Evolutionary conservation across 345 rosid genomes (phyloP), one percentile per base, ranked within the genome.

Genomic region (Syzygium aromaticum): DNA sequence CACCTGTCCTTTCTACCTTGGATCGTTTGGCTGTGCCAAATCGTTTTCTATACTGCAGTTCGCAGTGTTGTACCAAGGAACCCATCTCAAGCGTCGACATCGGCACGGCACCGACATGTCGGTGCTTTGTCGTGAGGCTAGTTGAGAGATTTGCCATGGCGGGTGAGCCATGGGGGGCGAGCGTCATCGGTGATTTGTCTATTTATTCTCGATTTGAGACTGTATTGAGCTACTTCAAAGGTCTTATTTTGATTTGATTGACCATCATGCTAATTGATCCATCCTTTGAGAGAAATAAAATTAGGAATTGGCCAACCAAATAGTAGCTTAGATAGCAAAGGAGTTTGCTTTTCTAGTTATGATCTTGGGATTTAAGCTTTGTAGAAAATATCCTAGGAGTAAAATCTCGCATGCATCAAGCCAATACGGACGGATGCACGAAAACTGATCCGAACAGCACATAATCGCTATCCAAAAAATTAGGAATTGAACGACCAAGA

Each of bases 361-460:
- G 33, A 13, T 61, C 33, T 13, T 6, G 28, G 2, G 64, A 5
- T 61, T 61, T 0, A 61, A 61, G 73, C 73, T 14, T 61, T n/a
- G 33, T 12, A 61, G 0, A 13, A 14, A 30, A 14, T 33, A n/a
- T 16, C n/a, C 27, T 8, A 13, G n/a, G 33, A n/a, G 33, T 13
- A n/a, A 61, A 13, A n/a, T 61, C 33, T 27, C 1, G 19, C 28
- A n/a, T 61, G 73, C 33, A n/a, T 27, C 5, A 15, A 30, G 64
- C 64, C 64, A 5, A 16, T 61, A 30, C 13, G 19, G 17, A n/a
- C n/a, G 30, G n/a, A 61, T 61, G 73, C 3, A 8, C 17, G 0
- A n/a, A 61, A 13, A n/a, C 27, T 61, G 8, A 0, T 61, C 33
- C 19, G 0, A 30, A 61, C 73, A 27, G 0, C 8, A 3, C 13